These are phyloP conservation scores for Zygnema circumcarinatum DNA, from an alignment of 139 green algal genomes.

Conservation along the genomic window DNA sequence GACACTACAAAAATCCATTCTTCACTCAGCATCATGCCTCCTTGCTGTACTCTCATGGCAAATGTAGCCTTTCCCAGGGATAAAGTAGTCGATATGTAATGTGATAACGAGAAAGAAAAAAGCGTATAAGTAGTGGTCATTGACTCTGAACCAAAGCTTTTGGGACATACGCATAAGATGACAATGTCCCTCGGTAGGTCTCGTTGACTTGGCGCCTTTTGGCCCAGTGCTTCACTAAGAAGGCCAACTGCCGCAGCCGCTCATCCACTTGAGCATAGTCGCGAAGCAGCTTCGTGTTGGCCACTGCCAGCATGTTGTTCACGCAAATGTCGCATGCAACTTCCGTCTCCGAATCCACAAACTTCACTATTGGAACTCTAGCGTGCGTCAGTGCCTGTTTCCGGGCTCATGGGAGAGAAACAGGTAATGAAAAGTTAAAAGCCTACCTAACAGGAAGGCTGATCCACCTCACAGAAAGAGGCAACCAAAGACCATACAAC, in stretches of 20 bases:
- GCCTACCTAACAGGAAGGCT: too few species aligned
- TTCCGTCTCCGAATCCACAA: slow-evolving; percentile 59
- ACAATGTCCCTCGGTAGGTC: slow-evolving; percentile 88
- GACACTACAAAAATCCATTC: too few species aligned
- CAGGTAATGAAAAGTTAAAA: too few species aligned
- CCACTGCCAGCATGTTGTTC: slow-evolving; percentile 89
- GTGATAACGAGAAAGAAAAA: too few species aligned
- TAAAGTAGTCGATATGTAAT: too few species aligned
- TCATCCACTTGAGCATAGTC: slow-evolving; percentile 81
- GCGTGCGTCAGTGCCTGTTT: slow-evolving; percentile 66
- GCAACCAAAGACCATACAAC: not conserved
- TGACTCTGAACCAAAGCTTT: too few species aligned
- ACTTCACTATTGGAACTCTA: slow-evolving; percentile 88
- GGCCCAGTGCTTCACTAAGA: slow-evolving; percentile 93
- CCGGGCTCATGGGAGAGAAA: not conserved
- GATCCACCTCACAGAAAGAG: not conserved
- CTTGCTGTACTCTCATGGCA: too few species aligned
- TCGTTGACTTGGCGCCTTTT: slow-evolving; percentile 86
- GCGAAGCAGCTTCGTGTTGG: slow-evolving; percentile 74
- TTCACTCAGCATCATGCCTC: too few species aligned
- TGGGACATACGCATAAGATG: slow-evolving; percentile 74
- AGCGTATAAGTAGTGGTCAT: too few species aligned
- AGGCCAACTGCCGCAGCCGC: slow-evolving; percentile 77
- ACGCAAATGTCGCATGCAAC: slow-evolving; percentile 68
- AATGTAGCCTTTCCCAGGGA: too few species aligned